A percentile compares a stretch with the other conserved stretches of the same genome.
Evolutionary conservation across 805 yeast species (phyloP).

Genomic region (Phaffomyces opuntiae): DNA sequence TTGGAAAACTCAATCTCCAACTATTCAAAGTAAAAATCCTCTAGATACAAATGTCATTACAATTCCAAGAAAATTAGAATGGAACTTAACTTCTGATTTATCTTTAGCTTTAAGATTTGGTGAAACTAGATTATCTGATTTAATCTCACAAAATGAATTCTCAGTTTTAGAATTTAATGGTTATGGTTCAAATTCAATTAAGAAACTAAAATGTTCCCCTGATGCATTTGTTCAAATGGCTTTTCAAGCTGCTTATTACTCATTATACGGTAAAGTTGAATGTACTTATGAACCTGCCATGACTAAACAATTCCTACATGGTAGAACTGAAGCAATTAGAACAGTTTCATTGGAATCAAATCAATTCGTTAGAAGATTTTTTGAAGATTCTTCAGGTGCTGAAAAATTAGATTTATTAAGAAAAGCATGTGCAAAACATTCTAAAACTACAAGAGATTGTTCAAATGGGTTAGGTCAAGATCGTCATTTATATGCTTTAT

Average conservation of each 20-base stretch:
- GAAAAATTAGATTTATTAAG: constrained; percentile 51
- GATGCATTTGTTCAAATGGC: constrained; percentile 95
- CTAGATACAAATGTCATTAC: constrained; percentile 46
- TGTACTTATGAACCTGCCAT: constrained; percentile 95
- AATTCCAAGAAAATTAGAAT: constrained; percentile 80
- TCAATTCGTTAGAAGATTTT: constrained; percentile 75
- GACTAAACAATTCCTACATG: constrained; percentile 84
- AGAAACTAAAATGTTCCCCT: constrained; percentile 81
- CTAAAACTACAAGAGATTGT: constrained; percentile 59
- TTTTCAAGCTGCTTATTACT: constrained; percentile 88
- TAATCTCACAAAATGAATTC: constrained; percentile 86
- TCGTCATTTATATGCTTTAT: constrained; percentile 81
- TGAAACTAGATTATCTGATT: constrained; percentile 80
- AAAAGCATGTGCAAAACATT: constrained; percentile 67
- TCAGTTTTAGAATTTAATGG: constrained; percentile 62
- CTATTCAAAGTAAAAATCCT: constrained; percentile 32
- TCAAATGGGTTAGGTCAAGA: constrained; percentile 85
- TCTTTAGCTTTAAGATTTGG: constrained; percentile 81
- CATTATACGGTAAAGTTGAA: constrained; percentile 86
- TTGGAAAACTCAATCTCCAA: constrained; percentile 52
- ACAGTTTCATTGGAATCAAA: constrained; percentile 78
- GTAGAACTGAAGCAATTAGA: constrained; percentile 88
- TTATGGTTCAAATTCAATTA: constrained; percentile 72
- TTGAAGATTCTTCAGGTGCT: constrained; percentile 55
- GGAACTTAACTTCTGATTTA: constrained; percentile 76